Percentiles rank a stretch among this genome's conserved stretches.
phyloP scores from a whole-genome alignment of 2,329 filamentous ascomycete species.

The Neopestalotiopsis sp. region DNA sequence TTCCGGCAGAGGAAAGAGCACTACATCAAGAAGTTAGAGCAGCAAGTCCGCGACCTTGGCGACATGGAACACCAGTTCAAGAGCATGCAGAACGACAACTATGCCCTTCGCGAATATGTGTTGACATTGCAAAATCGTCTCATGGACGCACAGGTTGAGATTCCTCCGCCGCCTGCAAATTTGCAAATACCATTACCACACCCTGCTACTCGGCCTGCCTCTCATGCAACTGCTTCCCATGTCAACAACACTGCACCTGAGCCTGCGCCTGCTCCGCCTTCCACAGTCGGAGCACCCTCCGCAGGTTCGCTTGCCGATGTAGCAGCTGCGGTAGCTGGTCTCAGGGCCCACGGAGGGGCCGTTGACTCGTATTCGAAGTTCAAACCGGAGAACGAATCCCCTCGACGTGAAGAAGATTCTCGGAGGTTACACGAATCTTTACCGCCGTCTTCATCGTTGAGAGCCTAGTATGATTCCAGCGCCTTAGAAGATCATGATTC shows the following conservation, averaged over 20 bases:
- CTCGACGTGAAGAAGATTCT: conserved; percentile 57
- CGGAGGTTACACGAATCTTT: conserved; percentile 52
- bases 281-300: conserved; percentile 28
- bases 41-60: conserved; percentile 83
- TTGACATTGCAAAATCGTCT: conserved; percentile 87
- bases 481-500: background rate
- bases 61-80: conserved; percentile 80
- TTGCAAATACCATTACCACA: conserved; percentile 73
- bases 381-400: conserved; percentile 45
- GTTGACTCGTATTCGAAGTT: conserved; percentile 35
- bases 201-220: conserved; percentile 24
- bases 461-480: conserved; percentile 26
- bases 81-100: conserved; percentile 85
- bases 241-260: conserved; percentile 6
- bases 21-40: conserved; percentile 97
- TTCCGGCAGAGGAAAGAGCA: conserved; percentile 98
- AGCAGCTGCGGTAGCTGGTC: conserved; percentile 39
- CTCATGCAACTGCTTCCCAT: conserved; percentile 13
- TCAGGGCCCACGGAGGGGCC: conserved; percentile 32
- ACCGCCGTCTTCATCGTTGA: conserved; percentile 37
- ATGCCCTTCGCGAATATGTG: conserved; percentile 89
- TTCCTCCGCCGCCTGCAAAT: conserved; percentile 82
- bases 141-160: conserved; percentile 82
- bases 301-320: conserved; percentile 41
- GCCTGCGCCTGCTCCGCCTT: conserved; percentile 19